phyloP scores from a whole-genome alignment of 495 filamentous ascomycete genomes.

The Tricharina praecox region DNA sequence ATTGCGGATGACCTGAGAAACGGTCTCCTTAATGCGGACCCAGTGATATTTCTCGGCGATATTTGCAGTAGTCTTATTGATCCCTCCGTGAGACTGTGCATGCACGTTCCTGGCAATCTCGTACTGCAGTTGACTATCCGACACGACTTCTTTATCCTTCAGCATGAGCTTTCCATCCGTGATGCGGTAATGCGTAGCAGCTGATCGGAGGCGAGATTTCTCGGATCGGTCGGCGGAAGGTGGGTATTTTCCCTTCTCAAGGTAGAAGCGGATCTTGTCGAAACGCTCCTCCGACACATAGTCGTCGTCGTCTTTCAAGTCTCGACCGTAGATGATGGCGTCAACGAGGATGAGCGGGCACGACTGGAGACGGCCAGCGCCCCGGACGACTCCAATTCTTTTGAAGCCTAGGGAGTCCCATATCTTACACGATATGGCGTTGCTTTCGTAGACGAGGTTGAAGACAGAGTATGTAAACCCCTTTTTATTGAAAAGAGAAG shows the following conservation, averaged over 20 bases:
- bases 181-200: slow-evolving; percentile 87
- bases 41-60: slow-evolving; percentile 93
- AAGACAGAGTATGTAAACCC: slow-evolving; percentile 95
- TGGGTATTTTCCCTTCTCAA: slow-evolving; percentile 88
- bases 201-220: slow-evolving; percentile 81
- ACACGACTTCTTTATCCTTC: slow-evolving; percentile 93
- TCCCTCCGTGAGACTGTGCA: slow-evolving; percentile 59
- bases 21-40: slow-evolving; percentile 98
- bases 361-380: slow-evolving; percentile 65
- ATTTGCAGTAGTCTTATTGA: slow-evolving; percentile 92
- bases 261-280: slow-evolving; percentile 94
- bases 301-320: slow-evolving; percentile 62
- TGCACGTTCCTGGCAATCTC: slow-evolving; percentile 70
- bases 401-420: slow-evolving; percentile 99
- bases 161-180: slow-evolving; percentile 74
- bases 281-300: slow-evolving; percentile 91
- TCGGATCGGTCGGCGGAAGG: slow-evolving; percentile 84
- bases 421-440: slow-evolving; percentile 82
- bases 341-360: slow-evolving; percentile 56
- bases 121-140: slow-evolving; percentile 79
- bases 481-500: slow-evolving; percentile 28
- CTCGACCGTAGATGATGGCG: slow-evolving; percentile 91
- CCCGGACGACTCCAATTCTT: slow-evolving; percentile 80
- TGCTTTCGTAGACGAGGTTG: slow-evolving; percentile 96
- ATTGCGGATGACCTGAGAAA: slow-evolving; percentile 81